These are phyloP conservation scores for Cotoneaster glaucophyllus DNA, from an alignment of 306 rosid genomes.

Conservation along the genomic window DNA sequence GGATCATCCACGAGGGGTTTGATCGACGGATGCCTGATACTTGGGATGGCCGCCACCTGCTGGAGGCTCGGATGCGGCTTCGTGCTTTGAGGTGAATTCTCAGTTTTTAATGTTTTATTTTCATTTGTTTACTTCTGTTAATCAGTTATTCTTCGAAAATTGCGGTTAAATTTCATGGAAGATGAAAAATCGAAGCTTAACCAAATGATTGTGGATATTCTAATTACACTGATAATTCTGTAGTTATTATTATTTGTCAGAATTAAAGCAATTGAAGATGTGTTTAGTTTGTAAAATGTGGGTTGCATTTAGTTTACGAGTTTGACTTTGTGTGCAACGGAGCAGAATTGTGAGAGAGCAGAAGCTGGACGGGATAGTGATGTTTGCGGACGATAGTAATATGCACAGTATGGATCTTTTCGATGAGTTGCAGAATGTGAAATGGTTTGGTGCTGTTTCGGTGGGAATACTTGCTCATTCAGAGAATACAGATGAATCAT, in stretches of 20 bases:
- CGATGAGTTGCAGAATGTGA: slow-evolving; percentile 79
- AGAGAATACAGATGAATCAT: slow-evolving; percentile 24
- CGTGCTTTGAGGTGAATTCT: slow-evolving; percentile 68
- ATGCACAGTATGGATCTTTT: slow-evolving; percentile 95
- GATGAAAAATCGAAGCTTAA: neutral
- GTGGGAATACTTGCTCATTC: slow-evolving; percentile 85
- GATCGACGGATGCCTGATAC: slow-evolving; percentile 58
- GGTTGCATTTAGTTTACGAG: slow-evolving; percentile 14
- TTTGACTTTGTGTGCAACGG: slow-evolving; percentile 31
- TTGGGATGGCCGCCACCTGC: slow-evolving; percentile 79
- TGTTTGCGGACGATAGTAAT: slow-evolving; percentile 98
- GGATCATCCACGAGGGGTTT: slow-evolving; percentile 67
- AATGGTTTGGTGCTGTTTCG: slow-evolving; percentile 89
- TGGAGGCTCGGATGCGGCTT: slow-evolving; percentile 82
- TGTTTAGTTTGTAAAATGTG: slow-evolving; percentile 8
- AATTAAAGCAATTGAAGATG: neutral
- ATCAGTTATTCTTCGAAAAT: neutral
- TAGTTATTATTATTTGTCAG: neutral
- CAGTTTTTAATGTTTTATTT: neutral
- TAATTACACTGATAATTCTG: neutral
- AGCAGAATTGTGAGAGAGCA: slow-evolving; percentile 72
- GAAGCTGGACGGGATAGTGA: slow-evolving; percentile 84
- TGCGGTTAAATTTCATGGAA: neutral
- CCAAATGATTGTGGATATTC: neutral
- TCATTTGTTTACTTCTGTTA: slow-evolving; percentile 1